A percentile compares a stretch with the other conserved stretches of the same genome.
Conservation (phyloP, 2,329 filamentous ascomycete species). For the Microdochium bolleyi region DNA sequence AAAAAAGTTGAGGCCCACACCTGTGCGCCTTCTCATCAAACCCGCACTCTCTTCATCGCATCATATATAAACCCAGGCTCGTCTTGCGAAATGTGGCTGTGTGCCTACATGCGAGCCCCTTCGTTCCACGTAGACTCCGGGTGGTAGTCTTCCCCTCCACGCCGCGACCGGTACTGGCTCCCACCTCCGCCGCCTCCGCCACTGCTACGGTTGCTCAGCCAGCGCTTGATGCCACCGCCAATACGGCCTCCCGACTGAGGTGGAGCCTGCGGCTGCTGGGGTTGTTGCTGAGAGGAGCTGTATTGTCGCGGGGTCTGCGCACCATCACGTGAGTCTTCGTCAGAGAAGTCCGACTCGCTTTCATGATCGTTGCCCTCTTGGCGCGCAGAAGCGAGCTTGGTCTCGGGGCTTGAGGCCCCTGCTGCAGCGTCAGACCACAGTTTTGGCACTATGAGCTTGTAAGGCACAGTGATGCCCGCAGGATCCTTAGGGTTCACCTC, state of each 20-base stretch:
- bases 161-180: conserved; percentile 4
- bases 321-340: background rate
- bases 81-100: background rate
- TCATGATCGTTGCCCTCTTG: background rate
- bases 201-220: conserved; percentile 10
- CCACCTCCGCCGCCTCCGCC: background rate
- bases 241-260: background rate
- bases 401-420: background rate
- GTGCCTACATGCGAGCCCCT: background rate
- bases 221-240: conserved; percentile 9
- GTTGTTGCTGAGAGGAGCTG: background rate
- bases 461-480: conserved; percentile 78
- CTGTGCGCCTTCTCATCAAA: no score
- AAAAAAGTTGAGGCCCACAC: no score
- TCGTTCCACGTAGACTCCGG: background rate
- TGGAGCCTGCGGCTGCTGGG: background rate
- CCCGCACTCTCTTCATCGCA: no score
- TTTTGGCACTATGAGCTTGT: conserved; percentile 76
- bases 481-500: conserved; percentile 84
- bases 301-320: background rate
- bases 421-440: conserved; percentile 47
- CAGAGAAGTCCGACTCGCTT: background rate
- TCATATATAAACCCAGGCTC: no score
- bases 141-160: background rate
- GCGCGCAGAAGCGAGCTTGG: background rate